These are phyloP conservation scores for Cyberlindnera mrakii DNA, from an alignment of 805 yeast species.

Conservation along the genomic window DNA sequence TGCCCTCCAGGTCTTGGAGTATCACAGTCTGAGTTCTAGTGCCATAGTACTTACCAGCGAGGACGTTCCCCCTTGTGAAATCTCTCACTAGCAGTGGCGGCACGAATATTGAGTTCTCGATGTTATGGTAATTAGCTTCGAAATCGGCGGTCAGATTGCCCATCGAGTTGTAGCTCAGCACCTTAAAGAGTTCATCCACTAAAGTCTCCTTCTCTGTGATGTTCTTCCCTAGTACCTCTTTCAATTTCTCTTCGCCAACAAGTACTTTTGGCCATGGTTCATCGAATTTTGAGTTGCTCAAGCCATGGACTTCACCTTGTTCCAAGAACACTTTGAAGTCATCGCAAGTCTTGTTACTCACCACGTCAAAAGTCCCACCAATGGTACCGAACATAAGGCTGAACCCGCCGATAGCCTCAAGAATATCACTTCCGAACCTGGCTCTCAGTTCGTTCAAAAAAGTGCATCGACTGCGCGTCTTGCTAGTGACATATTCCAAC, in stretches of 20 bases:
- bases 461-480: conserved; percentile 11
- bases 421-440: conserved; percentile 16
- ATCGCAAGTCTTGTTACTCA: conserved; percentile 21
- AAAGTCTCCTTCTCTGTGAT: conserved; percentile 33
- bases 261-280: conserved; percentile 74
- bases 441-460: conserved; percentile 17
- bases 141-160: conserved; percentile 25
- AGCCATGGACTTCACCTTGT: conserved; percentile 39
- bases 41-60: conserved; percentile 65
- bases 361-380: conserved; percentile 25
- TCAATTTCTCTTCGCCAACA: conserved; percentile 44
- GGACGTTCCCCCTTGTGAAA: conserved; percentile 26
- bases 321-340: conserved; percentile 26
- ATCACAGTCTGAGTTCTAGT: conserved; percentile 84
- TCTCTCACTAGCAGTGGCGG: conserved; percentile 49
- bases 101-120: conserved; percentile 59
- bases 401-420: conserved; percentile 24
- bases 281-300: conserved; percentile 62
- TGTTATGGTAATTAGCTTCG: conserved; percentile 31
- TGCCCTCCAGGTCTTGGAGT: conserved; percentile 45
- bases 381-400: conserved; percentile 33
- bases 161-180: conserved; percentile 44
- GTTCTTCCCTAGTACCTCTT: conserved; percentile 25
- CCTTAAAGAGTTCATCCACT: conserved; percentile 43
- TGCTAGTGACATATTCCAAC: conserved; percentile 29